Percentiles rank a stretch among this genome's conserved stretches.
phyloP scores from a whole-genome alignment of 495 filamentous ascomycete genomes.

The Hypoxylon lienhwacheense region DNA sequence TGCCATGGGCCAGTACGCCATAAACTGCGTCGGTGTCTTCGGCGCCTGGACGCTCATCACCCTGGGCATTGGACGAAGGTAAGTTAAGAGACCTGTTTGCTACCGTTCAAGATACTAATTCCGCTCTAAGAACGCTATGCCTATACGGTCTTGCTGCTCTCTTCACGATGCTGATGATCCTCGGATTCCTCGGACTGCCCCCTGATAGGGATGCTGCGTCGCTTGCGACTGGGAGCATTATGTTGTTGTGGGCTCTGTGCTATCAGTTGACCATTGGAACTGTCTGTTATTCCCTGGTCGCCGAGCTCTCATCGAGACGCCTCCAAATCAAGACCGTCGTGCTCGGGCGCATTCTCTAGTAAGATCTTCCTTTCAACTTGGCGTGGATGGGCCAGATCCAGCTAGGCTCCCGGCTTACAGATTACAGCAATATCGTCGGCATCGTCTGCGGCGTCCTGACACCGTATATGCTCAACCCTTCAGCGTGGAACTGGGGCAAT shows the following conservation, averaged over 20 bases:
- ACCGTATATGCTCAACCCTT: slow-evolving; percentile 75
- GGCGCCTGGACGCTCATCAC: slow-evolving; percentile 75
- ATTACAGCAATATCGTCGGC: slow-evolving; percentile 25
- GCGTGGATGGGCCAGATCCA: background rate
- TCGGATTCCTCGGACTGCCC: slow-evolving; percentile 73
- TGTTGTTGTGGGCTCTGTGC: slow-evolving; percentile 71
- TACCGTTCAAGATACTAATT: slow-evolving; percentile 9
- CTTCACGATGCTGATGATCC: slow-evolving; percentile 66
- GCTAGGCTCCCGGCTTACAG: slow-evolving; percentile 25
- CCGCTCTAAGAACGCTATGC: slow-evolving; percentile 55
- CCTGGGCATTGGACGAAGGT: slow-evolving; percentile 66
- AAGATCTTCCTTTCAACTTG: slow-evolving; percentile 12
- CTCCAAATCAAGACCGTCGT: slow-evolving; percentile 79
- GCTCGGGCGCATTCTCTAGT: slow-evolving; percentile 64
- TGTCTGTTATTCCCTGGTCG: slow-evolving; percentile 76
- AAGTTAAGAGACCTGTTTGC: background rate
- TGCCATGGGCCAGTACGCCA: slow-evolving; percentile 72
- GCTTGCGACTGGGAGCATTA: slow-evolving; percentile 69
- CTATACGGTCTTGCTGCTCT: slow-evolving; percentile 68
- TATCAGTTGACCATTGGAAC: slow-evolving; percentile 79
- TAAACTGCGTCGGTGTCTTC: slow-evolving; percentile 74
- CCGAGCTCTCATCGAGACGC: slow-evolving; percentile 71
- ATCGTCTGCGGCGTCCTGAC: slow-evolving; percentile 66
- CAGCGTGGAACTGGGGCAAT: slow-evolving; percentile 74
- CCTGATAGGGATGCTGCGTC: slow-evolving; percentile 57